These are phyloP conservation scores for Tricholoma hemisulphureum DNA, from an alignment of 768 basidiomycete genomes.

Conservation along the genomic window DNA sequence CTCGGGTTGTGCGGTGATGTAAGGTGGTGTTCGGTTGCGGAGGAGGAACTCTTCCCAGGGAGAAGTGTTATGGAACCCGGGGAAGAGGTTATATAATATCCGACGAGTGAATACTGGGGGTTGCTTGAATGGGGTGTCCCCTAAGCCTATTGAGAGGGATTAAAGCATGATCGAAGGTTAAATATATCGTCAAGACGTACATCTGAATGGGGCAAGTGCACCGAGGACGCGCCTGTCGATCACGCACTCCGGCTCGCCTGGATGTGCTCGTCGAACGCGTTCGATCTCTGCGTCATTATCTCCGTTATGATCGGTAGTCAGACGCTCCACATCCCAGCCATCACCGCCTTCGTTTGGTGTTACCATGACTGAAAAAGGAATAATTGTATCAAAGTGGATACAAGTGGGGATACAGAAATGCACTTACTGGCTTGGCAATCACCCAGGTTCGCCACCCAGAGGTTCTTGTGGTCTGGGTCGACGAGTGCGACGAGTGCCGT, in stretches of 20 bases:
- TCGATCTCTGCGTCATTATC: constrained; percentile 64
- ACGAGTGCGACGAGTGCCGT: constrained; percentile 73
- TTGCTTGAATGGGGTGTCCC: constrained; percentile 72
- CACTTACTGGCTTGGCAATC: constrained; percentile 75
- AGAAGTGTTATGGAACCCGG: constrained; percentile 58
- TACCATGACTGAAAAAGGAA: constrained; percentile 44
- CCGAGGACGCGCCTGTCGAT: constrained; percentile 69
- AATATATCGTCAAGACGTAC: constrained; percentile 43
- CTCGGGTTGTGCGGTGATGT: constrained; percentile 64
- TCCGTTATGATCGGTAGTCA: constrained; percentile 72
- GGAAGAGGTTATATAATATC: constrained; percentile 63
- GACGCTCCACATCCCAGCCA: constrained; percentile 57
- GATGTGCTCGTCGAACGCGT: constrained; percentile 63
- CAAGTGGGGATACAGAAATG: constrained; percentile 7
- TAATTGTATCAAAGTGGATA: constrained; percentile 9
- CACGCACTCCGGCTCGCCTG: constrained; percentile 67
- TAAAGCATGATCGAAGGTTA: constrained; percentile 5
- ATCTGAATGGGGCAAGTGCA: constrained; percentile 74
- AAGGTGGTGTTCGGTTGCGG: constrained; percentile 63
- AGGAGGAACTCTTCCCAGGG: constrained; percentile 67
- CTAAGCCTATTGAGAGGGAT: constrained; percentile 47
- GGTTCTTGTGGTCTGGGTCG: constrained; percentile 63
- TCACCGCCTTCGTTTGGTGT: constrained; percentile 42
- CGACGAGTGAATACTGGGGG: constrained; percentile 66
- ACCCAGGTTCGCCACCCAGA: constrained; percentile 81